phyloP scores from a whole-genome alignment of 2,329 filamentous ascomycete genomes.

The Cladophialophora bantiana region DNA sequence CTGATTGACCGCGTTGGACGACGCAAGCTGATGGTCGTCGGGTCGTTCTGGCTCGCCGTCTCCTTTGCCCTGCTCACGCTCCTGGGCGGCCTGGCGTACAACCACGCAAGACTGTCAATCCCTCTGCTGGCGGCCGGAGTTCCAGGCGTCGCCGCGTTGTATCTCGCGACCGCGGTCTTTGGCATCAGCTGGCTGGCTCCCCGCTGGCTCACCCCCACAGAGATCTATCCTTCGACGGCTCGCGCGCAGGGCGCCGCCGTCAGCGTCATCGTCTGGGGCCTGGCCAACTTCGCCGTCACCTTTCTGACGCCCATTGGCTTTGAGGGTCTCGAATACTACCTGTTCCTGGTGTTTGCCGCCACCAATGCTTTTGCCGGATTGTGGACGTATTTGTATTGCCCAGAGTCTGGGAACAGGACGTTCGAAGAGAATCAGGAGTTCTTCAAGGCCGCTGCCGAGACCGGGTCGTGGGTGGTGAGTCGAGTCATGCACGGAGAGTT shows the following conservation, averaged over 20 bases:
- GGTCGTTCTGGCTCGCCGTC: slow-evolving; percentile 39
- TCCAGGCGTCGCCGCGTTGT: slow-evolving; percentile 41
- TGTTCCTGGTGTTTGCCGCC: slow-evolving; percentile 63
- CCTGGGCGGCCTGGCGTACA: slow-evolving; percentile 42
- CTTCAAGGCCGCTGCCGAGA: slow-evolving; percentile 61
- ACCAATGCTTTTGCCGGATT: slow-evolving; percentile 63
- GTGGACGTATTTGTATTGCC: slow-evolving; percentile 60
- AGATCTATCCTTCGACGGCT: slow-evolving; percentile 64
- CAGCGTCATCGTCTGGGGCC: slow-evolving; percentile 65
- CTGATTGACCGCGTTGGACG: slow-evolving; percentile 54
- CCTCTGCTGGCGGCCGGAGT: slow-evolving; percentile 40
- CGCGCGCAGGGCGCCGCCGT: slow-evolving; percentile 67
- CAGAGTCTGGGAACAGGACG: slow-evolving; percentile 64
- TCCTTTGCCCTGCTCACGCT: slow-evolving; percentile 43
- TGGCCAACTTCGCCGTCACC: slow-evolving; percentile 66
- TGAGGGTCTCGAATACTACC: slow-evolving; percentile 65
- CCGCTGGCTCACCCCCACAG: slow-evolving; percentile 60
- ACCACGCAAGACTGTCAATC: slow-evolving; percentile 35
- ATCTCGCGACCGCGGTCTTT: slow-evolving; percentile 54
- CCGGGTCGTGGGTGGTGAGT: slow-evolving; percentile 61
- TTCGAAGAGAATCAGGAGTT: slow-evolving; percentile 69
- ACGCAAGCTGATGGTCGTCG: slow-evolving; percentile 41
- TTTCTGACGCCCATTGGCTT: slow-evolving; percentile 65
- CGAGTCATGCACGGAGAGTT: slow-evolving; percentile 62
- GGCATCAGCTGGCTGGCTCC: slow-evolving; percentile 60